Evolutionary conservation across 176 grass and related monocot genomes (phyloP), one percentile per base, ranked within the genome.

Genomic region (Phoenix dactylifera): DNA sequence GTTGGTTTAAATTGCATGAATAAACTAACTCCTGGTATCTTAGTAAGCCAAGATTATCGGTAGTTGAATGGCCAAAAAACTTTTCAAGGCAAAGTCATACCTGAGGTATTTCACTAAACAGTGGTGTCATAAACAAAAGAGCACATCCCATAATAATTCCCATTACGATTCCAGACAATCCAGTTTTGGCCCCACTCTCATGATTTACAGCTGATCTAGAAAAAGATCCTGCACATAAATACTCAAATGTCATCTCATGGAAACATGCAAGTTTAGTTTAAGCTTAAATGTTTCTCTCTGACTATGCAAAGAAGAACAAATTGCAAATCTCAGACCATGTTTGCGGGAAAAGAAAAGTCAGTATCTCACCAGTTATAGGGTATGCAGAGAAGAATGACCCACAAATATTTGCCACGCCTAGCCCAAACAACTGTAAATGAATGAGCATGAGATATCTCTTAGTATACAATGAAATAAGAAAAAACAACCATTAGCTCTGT

Each of bases 91-190:
- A 65, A 18, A 80, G 48, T 64, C 60, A 51, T 77, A 88, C 92
- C 87, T 97, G 92, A 80, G 92, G 92, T 74, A 97, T 97, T 52
- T 97, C 87, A 63, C 71, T 90, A 73, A 90, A 97, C 75, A 97
- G 78, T 77, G 87, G 87, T 49, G 92, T 97, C 82, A 97, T 72
- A 88, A 97, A 97, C 64, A 90, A 74, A 73, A 97, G 87, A 75
- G 83, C 75, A 67, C 92, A 60, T 28, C 67, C 19, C 77, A 97
- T 97, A 68, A 97, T 88, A 81, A 85, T 68, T 67, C 83, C 87
- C 92, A 97, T 97, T 82, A 68, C 73, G n/a, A 97, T 91, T 73
- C 87, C 87, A 50, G 92, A 97, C 76, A 97, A 80, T 52, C 92
- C 87, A 30, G 83, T 85, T 68, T 66, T 76, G 70, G 92, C 92